phyloP scores from a whole-genome alignment of 2,329 filamentous ascomycete genomes.

The Fusarium redolens region DNA sequence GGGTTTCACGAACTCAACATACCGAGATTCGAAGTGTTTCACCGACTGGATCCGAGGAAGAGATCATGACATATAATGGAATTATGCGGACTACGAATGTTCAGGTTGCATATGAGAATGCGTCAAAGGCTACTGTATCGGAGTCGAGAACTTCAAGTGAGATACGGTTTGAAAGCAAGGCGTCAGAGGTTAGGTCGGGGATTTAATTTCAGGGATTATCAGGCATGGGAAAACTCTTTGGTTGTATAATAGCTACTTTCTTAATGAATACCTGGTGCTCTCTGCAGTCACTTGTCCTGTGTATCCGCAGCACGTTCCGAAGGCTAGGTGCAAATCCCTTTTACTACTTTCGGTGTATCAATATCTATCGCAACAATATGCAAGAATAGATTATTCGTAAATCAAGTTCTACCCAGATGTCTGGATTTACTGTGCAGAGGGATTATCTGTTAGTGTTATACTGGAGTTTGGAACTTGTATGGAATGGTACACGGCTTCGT shows the following conservation, averaged over 20 bases:
- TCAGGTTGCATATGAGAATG: constrained; percentile 39
- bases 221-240: no score
- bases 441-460: background rate
- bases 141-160: constrained; percentile 29
- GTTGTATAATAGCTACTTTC: background rate
- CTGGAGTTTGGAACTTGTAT: no score
- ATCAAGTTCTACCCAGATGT: no score
- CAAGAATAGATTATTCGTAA: accelerated
- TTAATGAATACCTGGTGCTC: background rate
- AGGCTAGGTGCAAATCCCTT: accelerated
- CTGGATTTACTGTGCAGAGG: background rate
- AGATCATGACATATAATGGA: constrained; percentile 55
- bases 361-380: background rate
- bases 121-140: constrained; percentile 15
- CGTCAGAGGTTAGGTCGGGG: constrained; percentile 4
- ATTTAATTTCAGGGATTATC: background rate
- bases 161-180: constrained; percentile 19
- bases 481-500: accelerated
- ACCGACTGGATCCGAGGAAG: constrained; percentile 52
- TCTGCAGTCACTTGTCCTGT: no score
- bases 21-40: constrained; percentile 52
- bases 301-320: no score
- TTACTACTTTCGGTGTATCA: accelerated
- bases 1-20: constrained; percentile 34
- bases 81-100: constrained; percentile 53